Base-by-base conservation (phyloP, 257 asterid species). In the Eustoma russellianum region DNA sequence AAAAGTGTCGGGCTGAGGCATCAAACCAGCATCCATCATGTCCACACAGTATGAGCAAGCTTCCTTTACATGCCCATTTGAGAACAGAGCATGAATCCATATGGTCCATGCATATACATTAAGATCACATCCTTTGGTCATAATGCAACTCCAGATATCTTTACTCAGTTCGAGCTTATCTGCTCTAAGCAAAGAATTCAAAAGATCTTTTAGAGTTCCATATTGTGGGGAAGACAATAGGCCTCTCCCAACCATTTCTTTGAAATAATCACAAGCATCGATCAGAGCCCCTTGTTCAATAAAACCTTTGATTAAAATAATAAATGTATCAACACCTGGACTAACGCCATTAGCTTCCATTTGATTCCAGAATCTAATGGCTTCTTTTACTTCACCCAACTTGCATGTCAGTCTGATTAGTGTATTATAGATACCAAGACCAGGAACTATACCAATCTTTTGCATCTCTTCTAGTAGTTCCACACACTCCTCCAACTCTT, bases 1-100 rank as follows among this genome's bases (percentile, higher is more conserved):
- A 71, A 83, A 90, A 11, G 98, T 90, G 67, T 86, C 96, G 0
- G 98, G 98, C 74, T 90, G 96, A 68, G 98, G 98, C 98, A 90
- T 86, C 67, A 83, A 33, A 40, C 94, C 92, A 61, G 74, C 74
- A 60, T 90, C 95, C 95, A 90, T 73, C 98, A 90, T 90, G 54
- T 86, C 95, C 69, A 86, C 41, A 71, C 92, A 83, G 62, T 82
- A 83, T 28, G 76, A 65, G 68, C 98, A 90, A 48, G 95, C 96
- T 46, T 80, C 95, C 68, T 90, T 90, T 64, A 90, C 94, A 62
- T 81, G 85, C 50, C 91, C 93, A 7, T 68, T 82, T 24, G 95
- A 82, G 70, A 86, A 84, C 44, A 86, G 79, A 9, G 93, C 73
- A 50, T 90, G 96, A 61, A 86, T 90, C 96, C 98, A 86, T 15